phyloP scores from a whole-genome alignment of 768 basidiomycete species.

The Lactifluus rugatus region DNA sequence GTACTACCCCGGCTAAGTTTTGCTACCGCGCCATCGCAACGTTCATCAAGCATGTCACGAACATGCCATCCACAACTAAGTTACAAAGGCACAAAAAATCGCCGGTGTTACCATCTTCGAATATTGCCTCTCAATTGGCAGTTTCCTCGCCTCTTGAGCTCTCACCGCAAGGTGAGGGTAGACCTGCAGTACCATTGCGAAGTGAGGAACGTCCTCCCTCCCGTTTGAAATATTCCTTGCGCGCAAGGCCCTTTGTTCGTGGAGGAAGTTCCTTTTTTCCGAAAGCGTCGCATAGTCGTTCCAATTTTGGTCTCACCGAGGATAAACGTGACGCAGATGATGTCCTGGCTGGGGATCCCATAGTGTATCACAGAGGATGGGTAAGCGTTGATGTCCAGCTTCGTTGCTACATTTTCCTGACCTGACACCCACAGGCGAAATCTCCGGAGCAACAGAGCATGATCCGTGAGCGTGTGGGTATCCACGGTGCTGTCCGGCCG shows the following conservation, averaged over 20 bases:
- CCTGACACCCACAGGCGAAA: conserved; percentile 22
- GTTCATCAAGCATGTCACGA: conserved; percentile 61
- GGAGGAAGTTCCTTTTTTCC: not conserved
- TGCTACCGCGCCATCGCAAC: conserved; percentile 73
- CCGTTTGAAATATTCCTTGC: not conserved
- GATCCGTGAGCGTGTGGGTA: conserved; percentile 86
- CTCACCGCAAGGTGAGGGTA: not conserved
- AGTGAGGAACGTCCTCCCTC: not conserved
- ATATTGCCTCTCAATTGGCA: not conserved
- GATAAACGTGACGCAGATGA: conserved; percentile 4
- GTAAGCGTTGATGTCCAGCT: conserved; percentile 27
- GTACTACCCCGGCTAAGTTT: conserved; percentile 68
- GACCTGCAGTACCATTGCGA: not conserved
- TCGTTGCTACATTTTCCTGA: too few species aligned
- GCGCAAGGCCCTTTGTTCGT: not conserved
- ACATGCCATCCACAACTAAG: conserved; percentile 27
- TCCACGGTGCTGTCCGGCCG: conserved; percentile 62
- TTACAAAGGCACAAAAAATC: not conserved
- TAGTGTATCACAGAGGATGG: conserved; percentile 42
- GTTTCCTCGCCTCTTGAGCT: not conserved
- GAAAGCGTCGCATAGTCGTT: not conserved
- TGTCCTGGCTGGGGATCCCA: conserved; percentile 49
- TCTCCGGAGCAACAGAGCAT: conserved; percentile 45
- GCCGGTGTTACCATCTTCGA: not conserved
- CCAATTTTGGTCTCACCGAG: conserved; percentile 3